phyloP scores from a whole-genome alignment of 169 alveolate species.

The Plasmodium sp. region DNA sequence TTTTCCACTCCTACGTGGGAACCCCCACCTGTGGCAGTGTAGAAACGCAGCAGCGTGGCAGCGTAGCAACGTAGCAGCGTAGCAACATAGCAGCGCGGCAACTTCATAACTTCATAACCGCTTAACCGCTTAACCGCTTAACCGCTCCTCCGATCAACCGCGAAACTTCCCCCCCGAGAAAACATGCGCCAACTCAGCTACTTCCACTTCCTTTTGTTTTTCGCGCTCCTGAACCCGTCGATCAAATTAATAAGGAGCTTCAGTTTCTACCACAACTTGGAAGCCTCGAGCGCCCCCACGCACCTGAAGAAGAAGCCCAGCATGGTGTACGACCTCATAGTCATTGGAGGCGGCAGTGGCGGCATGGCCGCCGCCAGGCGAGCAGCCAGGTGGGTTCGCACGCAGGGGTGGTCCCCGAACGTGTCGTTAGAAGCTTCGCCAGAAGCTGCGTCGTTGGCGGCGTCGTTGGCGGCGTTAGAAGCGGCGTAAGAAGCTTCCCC shows the following conservation, averaged over 20 bases:
- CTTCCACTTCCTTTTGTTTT: slow-evolving; percentile 19
- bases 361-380: slow-evolving; percentile 87
- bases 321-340: slow-evolving; percentile 82
- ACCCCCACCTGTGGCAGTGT: neutral
- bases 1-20: neutral
- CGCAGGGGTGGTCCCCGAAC: neutral
- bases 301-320: slow-evolving; percentile 32
- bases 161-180: neutral
- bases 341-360: slow-evolving; percentile 92
- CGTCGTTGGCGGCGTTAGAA: no score
- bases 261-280: slow-evolving; percentile 22
- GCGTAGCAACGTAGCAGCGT: neutral
- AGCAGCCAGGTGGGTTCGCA: slow-evolving; percentile 75
- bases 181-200: slow-evolving; percentile 27
- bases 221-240: slow-evolving; percentile 4
- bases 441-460: no score
- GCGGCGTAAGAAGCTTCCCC: no score
- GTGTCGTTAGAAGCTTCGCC: no score
- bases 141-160: neutral
- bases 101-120: neutral
- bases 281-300: slow-evolving; percentile 7
- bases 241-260: slow-evolving; percentile 41
- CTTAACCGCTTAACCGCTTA: neutral
- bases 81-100: neutral
- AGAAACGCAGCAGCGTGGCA: neutral